phyloP scores from a whole-genome alignment of 441 rosid species.

The Euphorbia schlechtendalii region DNA sequence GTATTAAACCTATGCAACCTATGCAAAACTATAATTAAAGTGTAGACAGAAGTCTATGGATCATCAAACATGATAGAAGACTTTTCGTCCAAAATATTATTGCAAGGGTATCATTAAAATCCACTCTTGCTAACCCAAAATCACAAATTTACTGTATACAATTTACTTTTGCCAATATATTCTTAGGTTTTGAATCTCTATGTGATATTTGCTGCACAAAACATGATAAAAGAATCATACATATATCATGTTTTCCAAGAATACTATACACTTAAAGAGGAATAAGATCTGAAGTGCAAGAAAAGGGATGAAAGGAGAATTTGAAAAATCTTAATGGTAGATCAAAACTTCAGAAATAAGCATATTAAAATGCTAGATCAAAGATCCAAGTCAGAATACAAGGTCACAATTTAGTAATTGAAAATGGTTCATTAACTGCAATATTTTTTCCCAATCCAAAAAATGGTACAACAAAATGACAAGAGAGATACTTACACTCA shows the following conservation, averaged over 20 bases:
- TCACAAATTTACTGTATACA: constrained; percentile 96
- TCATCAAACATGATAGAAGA: constrained; percentile 7
- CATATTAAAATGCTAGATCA: neutral
- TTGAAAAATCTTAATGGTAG: neutral
- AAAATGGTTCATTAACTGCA: neutral
- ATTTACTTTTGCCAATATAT: constrained; percentile 95
- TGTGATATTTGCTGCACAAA: constrained; percentile 76
- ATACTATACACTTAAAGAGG: no score
- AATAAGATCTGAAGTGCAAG: no score
- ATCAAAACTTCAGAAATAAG: neutral
- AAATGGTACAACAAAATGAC: constrained; percentile 2
- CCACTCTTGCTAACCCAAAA: constrained; percentile 93
- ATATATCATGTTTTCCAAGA: no score
- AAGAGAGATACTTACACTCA: neutral
- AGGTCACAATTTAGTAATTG: neutral
- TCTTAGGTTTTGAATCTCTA: constrained; percentile 96
- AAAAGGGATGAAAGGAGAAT: no score
- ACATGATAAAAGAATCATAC: no score
- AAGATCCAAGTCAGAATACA: neutral
- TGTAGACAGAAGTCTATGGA: no score
- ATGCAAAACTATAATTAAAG: no score
- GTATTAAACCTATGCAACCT: no score
- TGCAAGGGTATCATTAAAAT: constrained; percentile 82
- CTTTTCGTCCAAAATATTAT: constrained; percentile 89
- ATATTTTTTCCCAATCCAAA: neutral